Conservation (phyloP, 495 filamentous ascomycete genomes). For the Aspergillus asperescens region DNA sequence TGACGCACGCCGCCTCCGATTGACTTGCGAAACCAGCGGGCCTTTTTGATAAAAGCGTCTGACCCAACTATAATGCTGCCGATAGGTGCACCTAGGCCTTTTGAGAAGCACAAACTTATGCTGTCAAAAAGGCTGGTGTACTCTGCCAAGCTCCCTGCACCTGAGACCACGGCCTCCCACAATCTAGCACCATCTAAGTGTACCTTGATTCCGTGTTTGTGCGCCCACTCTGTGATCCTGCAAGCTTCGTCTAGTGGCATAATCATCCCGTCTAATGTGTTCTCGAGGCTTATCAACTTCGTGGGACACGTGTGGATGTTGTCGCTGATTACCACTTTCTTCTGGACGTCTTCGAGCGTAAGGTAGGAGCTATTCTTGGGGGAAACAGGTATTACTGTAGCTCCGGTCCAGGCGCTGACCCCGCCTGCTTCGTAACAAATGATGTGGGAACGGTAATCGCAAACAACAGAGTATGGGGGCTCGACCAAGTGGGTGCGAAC, state of each 20-base stretch:
- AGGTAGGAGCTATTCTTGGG: slow-evolving; percentile 64
- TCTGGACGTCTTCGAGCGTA: slow-evolving; percentile 68
- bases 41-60: slow-evolving; percentile 60
- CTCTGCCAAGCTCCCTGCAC: slow-evolving; percentile 57
- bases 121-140: slow-evolving; percentile 73
- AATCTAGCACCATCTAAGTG: slow-evolving; percentile 83
- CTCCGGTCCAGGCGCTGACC: slow-evolving; percentile 42
- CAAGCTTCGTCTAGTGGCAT: slow-evolving; percentile 67
- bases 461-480: slow-evolving; percentile 48
- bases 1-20: slow-evolving; percentile 82
- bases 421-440: slow-evolving; percentile 48
- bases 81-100: slow-evolving; percentile 84
- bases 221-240: slow-evolving; percentile 65
- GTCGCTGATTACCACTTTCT: slow-evolving; percentile 37
- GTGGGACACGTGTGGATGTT: slow-evolving; percentile 59
- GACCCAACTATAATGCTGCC: slow-evolving; percentile 73
- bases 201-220: slow-evolving; percentile 59
- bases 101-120: slow-evolving; percentile 78
- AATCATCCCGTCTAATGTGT: slow-evolving; percentile 73
- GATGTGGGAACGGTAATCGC: slow-evolving; percentile 46
- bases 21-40: slow-evolving; percentile 74
- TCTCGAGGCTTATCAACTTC: slow-evolving; percentile 75
- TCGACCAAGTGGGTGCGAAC: slow-evolving; percentile 43
- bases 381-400: slow-evolving; percentile 34
- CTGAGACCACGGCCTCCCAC: slow-evolving; percentile 67